Percentiles rank a stretch among this genome's conserved stretches.
These are phyloP conservation scores for Truncatella angustata DNA, from an alignment of 2,329 filamentous ascomycete genomes.

Conservation along the genomic window DNA sequence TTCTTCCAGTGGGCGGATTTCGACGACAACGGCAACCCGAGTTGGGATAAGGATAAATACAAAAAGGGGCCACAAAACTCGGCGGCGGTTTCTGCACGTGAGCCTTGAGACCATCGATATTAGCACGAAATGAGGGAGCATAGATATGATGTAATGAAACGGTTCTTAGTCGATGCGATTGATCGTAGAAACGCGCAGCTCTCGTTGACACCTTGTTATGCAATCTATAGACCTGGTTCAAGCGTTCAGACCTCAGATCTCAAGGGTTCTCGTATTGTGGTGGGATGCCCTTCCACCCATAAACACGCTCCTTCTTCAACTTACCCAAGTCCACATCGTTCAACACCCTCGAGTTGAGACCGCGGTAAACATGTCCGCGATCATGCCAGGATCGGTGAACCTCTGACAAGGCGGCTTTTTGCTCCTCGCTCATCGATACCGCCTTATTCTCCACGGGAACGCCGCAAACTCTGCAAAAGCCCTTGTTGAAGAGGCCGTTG, in stretches of 20 bases:
- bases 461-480: conserved; percentile 49
- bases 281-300: conserved; percentile 15
- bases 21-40: conserved; percentile 79
- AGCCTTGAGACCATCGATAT: too few relatives aligned
- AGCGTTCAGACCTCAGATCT: too few relatives aligned
- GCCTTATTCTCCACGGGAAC: conserved; percentile 37
- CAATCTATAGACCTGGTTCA: too few relatives aligned
- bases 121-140: too few relatives aligned
- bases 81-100: not conserved
- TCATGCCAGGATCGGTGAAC: conserved; percentile 15
- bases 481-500: conserved; percentile 32
- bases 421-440: conserved; percentile 31
- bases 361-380: conserved; percentile 14
- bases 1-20: conserved; percentile 88
- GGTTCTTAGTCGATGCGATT: too few relatives aligned
- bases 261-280: conserved; percentile 7
- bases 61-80: conserved; percentile 11
- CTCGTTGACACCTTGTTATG: too few relatives aligned
- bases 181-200: too few relatives aligned
- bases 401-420: conserved; percentile 32
- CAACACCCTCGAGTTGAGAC: conserved; percentile 38
- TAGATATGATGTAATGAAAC: too few relatives aligned
- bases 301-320: conserved; percentile 20
- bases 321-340: conserved; percentile 34
- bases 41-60: conserved; percentile 46